These are phyloP conservation scores for Eucalyptus globulus DNA, from an alignment of 345 rosid species.

Conservation along the genomic window DNA sequence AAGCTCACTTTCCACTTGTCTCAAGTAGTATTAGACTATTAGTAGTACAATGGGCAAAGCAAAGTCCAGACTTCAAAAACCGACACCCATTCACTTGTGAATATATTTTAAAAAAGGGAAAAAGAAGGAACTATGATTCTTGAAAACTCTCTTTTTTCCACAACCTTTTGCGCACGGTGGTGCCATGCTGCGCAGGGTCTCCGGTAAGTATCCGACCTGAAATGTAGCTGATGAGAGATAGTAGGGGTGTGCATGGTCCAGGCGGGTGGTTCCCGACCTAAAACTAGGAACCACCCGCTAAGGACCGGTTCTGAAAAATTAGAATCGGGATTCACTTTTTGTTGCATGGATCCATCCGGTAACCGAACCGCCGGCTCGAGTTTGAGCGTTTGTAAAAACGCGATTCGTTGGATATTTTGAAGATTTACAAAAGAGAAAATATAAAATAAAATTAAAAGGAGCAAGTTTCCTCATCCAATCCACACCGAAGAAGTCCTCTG, in stretches of 20 bases:
- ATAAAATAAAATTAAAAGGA: no score
- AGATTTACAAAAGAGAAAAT: no score
- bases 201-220: neutral
- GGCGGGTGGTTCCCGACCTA: no score
- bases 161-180: neutral
- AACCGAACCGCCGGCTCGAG: no score
- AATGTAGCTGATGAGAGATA: neutral
- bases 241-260: rapidly evolving
- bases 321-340: rapidly evolving
- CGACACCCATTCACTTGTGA: neutral
- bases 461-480: no score
- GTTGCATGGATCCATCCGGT: no score
- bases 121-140: neutral
- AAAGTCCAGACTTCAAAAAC: neutral
- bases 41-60: neutral
- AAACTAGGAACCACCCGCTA: rapidly evolving
- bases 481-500: no score
- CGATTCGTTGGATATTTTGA: rapidly evolving
- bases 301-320: rapidly evolving
- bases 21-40: neutral
- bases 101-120: neutral
- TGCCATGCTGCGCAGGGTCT: neutral
- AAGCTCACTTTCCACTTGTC: neutral
- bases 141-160: neutral
- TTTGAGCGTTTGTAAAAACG: rapidly evolving